Evolutionary conservation across 169 alveolate genomes (phyloP).

Genomic region (Cryptosporidium andersoni): DNA sequence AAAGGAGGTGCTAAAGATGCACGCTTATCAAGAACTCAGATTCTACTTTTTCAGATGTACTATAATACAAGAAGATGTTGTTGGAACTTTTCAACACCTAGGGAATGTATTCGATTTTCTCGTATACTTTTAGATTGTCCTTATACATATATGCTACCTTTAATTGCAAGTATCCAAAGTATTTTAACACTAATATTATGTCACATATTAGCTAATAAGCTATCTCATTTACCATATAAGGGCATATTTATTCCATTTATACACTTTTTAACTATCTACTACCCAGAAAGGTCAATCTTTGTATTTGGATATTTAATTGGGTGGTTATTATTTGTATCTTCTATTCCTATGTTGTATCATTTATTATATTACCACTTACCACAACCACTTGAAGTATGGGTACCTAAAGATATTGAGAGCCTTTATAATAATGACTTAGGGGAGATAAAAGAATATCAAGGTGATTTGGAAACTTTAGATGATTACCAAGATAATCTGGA

Average conservation of each 20-base stretch:
- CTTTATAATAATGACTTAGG: too few species aligned
- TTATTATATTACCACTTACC: conserved; percentile 59
- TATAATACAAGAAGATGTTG: conserved; percentile 63
- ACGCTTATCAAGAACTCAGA: conserved; percentile 58
- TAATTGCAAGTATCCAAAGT: conserved; percentile 47
- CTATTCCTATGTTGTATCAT: conserved; percentile 63
- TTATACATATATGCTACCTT: conserved; percentile 50
- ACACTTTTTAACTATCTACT: conserved; percentile 43
- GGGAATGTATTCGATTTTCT: conserved; percentile 58
- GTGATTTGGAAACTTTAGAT: too few species aligned
- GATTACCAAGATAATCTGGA: too few species aligned
- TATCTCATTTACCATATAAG: conserved; percentile 39
- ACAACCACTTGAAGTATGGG: conserved; percentile 71
- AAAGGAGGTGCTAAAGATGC: conserved; percentile 64
- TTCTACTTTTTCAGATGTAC: conserved; percentile 45
- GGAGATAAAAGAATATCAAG: too few species aligned
- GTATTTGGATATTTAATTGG: conserved; percentile 29
- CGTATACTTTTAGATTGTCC: conserved; percentile 55
- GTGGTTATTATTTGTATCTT: conserved; percentile 41
- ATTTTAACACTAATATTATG: conserved; percentile 32
- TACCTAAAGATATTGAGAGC: conserved; percentile 19
- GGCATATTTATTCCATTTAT: conserved; percentile 48
- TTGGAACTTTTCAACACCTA: conserved; percentile 54
- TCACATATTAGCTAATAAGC: conserved; percentile 23
- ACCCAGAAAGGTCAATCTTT: conserved; percentile 43